These are phyloP conservation scores for Apiotrichum mycotoxinovorans DNA, from an alignment of 1,284 basidiomycete species.

Conservation along the genomic window DNA sequence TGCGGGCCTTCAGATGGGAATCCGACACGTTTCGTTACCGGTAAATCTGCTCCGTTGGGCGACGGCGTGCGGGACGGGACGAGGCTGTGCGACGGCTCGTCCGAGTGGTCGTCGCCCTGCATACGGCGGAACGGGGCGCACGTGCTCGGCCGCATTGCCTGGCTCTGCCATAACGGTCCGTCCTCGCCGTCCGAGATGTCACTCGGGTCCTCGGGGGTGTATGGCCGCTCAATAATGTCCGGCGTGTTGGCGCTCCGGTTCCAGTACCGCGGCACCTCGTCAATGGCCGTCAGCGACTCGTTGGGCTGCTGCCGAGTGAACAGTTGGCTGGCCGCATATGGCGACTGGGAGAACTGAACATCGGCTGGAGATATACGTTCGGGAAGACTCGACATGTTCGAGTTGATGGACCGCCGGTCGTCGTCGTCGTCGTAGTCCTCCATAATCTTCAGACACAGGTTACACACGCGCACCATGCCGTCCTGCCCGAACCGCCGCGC, in stretches of 20 bases:
- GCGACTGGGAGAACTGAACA: constrained; percentile 60
- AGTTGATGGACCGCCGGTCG: constrained; percentile 43
- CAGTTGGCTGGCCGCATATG: constrained; percentile 80
- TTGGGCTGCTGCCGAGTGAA: constrained; percentile 54
- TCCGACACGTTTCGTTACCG: constrained; percentile 6
- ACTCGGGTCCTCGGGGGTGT: constrained; percentile 33
- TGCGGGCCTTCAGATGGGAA: constrained; percentile 15
- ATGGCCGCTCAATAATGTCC: constrained; percentile 26
- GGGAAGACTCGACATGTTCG: constrained; percentile 35
- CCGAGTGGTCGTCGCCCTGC: constrained; percentile 57
- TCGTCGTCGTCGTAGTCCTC: constrained; percentile 69
- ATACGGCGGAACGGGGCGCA: constrained; percentile 77
- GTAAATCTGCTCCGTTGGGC: not conserved
- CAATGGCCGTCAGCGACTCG: constrained; percentile 43
- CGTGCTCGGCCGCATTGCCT: constrained; percentile 34
- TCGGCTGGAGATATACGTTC: constrained; percentile 44
- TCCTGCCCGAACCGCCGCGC: constrained; percentile 90
- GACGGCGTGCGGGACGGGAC: constrained; percentile 7
- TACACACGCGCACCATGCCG: constrained; percentile 88
- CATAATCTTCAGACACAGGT: constrained; percentile 86
- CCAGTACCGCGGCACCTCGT: constrained; percentile 40
- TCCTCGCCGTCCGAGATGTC: constrained; percentile 48
- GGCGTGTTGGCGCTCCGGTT: constrained; percentile 3
- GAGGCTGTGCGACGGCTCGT: constrained; percentile 11
- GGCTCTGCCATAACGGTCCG: constrained; percentile 50